Conservation (phyloP, 139 green algal genomes). For the Bryopsis sp. region DNA sequence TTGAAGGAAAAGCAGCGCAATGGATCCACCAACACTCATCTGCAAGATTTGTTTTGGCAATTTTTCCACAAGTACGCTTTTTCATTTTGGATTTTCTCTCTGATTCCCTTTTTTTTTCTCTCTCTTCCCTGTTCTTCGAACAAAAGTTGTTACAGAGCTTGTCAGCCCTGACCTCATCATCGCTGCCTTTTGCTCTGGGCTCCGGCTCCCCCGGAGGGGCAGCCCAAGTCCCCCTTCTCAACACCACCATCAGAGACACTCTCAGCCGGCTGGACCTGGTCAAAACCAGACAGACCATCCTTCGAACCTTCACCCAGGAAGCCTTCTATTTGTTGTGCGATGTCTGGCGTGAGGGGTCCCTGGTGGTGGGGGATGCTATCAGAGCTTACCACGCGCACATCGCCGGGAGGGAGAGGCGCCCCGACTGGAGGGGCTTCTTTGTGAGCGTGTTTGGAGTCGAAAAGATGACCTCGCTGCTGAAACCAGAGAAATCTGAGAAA, state of each 20-base stretch:
- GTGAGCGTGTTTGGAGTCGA: slow-evolving; percentile 30
- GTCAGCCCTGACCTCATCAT: no score
- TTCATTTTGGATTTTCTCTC: no score
- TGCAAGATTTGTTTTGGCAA: no score
- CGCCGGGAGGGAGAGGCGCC: not conserved
- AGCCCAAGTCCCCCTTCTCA: slow-evolving; percentile 1
- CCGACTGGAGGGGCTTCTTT: slow-evolving; percentile 28
- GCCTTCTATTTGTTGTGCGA: slow-evolving; percentile 31
- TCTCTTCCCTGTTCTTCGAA: no score
- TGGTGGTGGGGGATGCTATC: slow-evolving; percentile 24
- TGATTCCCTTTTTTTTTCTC: no score
- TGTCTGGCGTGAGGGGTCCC: slow-evolving; percentile 24
- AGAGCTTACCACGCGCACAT: slow-evolving; percentile 28
- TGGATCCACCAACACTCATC: no score
- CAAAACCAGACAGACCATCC: slow-evolving; percentile 5
- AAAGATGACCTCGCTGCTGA: slow-evolving; percentile 20
- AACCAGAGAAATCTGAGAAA: no score
- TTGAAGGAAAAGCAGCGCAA: no score
- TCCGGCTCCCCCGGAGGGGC: no score
- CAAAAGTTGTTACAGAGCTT: no score
- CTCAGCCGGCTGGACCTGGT: slow-evolving; percentile 19
- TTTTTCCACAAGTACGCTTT: no score
- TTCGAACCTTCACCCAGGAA: slow-evolving; percentile 21
- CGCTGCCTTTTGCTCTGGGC: no score
- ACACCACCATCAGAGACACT: slow-evolving; percentile 1